A percentile compares a stretch with the other conserved stretches of the same genome.
Conservation (phyloP, 1,139 yeast species). For the Entelexis sorbosivorans region DNA sequence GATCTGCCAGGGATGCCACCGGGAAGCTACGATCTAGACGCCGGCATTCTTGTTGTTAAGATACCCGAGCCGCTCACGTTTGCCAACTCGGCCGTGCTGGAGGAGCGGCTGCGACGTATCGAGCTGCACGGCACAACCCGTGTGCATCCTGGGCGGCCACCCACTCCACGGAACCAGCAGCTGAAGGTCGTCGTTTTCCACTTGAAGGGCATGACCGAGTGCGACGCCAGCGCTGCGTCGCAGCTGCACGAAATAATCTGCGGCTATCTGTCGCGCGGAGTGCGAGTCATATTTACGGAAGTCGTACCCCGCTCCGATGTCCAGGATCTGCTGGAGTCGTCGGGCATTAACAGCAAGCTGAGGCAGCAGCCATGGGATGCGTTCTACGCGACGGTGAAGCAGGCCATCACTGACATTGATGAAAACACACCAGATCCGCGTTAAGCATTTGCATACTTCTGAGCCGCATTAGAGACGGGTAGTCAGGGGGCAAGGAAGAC, state of each 20-base stretch:
- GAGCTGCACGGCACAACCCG: slow-evolving; percentile 76
- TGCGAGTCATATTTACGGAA: slow-evolving; percentile 55
- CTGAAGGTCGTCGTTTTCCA: slow-evolving; percentile 67
- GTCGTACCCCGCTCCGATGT: slow-evolving; percentile 40
- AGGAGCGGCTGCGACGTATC: slow-evolving; percentile 59
- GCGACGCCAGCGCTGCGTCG: slow-evolving; percentile 83
- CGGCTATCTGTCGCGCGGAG: slow-evolving; percentile 44
- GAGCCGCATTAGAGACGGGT: too few species aligned
- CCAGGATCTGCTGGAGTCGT: slow-evolving; percentile 32
- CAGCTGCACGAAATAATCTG: slow-evolving; percentile 52
- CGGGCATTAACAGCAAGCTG: slow-evolving; percentile 31
- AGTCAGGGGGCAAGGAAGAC: too few species aligned
- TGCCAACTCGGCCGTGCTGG: slow-evolving; percentile 77
- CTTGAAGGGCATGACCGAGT: slow-evolving; percentile 70
- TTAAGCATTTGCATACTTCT: neutral
- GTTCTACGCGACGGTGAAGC: slow-evolving; percentile 31
- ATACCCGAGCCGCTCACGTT: slow-evolving; percentile 90
- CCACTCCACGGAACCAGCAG: slow-evolving; percentile 36
- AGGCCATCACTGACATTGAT: slow-evolving; percentile 26
- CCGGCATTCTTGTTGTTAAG: slow-evolving; percentile 75
- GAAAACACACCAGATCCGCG: neutral
- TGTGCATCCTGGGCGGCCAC: slow-evolving; percentile 71
- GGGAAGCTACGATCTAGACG: slow-evolving; percentile 29
- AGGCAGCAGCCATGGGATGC: slow-evolving; percentile 25
- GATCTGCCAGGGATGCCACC: slow-evolving; percentile 15